Evolutionary conservation across 345 rosid species (phyloP).

Genomic region (Hypericum androsaemum): DNA sequence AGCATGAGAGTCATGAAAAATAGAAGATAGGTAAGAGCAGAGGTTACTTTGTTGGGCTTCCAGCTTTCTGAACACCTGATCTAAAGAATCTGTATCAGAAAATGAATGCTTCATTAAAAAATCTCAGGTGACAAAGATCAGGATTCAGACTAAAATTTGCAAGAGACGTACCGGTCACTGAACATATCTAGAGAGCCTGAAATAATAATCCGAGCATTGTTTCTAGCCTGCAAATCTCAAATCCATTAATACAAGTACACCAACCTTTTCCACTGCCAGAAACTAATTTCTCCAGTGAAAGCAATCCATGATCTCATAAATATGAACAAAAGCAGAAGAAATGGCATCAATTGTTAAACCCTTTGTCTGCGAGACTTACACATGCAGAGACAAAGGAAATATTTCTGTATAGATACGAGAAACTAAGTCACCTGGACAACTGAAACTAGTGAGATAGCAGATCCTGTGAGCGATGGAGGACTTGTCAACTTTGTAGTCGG

Average conservation of each 20-base stretch:
- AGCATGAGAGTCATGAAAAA: not conserved
- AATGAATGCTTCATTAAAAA: conserved; percentile 11
- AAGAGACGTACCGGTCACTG: conserved; percentile 36
- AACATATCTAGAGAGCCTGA: conserved; percentile 56
- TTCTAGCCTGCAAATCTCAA: conserved; percentile 46
- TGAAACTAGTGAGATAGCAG: conserved; percentile 54
- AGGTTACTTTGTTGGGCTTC: conserved; percentile 38
- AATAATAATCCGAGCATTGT: conserved; percentile 64
- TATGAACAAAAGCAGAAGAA: too few species aligned
- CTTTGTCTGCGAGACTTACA: too few species aligned
- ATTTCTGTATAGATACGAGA: not conserved
- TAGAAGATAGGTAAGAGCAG: not conserved
- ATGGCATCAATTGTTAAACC: too few species aligned
- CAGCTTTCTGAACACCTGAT: conserved; percentile 53
- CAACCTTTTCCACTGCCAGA: too few species aligned
- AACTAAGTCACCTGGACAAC: conserved; percentile 39
- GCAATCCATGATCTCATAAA: too few species aligned
- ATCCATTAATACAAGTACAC: not conserved
- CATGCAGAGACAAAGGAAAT: too few species aligned
- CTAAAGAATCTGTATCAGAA: conserved; percentile 36
- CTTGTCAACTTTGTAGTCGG: conserved; percentile 42
- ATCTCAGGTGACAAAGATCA: not conserved
- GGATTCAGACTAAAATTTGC: conserved; percentile 8
- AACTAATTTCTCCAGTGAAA: too few species aligned
- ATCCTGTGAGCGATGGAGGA: conserved; percentile 54